Evolutionary conservation across 2,329 filamentous ascomycete genomes (phyloP), one percentile per base, ranked within the genome.

Genomic region (Neopestalotiopsis sp.): DNA sequence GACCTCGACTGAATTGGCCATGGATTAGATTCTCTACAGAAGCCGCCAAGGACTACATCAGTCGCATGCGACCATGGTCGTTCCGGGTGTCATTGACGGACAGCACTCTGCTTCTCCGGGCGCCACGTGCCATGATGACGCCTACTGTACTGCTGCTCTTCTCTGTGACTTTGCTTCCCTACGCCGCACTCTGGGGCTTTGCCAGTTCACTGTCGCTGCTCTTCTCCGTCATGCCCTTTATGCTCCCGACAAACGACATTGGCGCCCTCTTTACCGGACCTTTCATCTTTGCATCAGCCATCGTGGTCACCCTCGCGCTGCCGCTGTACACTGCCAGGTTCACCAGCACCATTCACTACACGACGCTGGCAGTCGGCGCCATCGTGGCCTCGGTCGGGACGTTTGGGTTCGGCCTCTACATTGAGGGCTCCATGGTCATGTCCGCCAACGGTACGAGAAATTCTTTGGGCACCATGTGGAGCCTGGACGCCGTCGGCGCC

Each of bases 121-220:
- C 80, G 0, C 80, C 85, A 0, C 81, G 85, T 5, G 85, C 86
- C 7, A 76, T 86, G 65, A 71, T 80, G 14, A 84, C 87, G 0
- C 87, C 87, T 1, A 87, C 85, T 0, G 85, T 85, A 0, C 66
- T 81, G 14, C 79, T 89, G 1, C 79, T 87, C 14, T 82, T 84
- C 30, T 68, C 83, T 5, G 76, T 83, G 1, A 82, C 85, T 0
- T 74, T 84, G 30, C 77, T 89, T 1, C 84, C 87, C 0, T 76
- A 81, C 58, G 80, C 81, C 12, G 76, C 81, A 0, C 79, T 89
- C 10, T 88, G 87, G 83, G 83, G 84, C 12, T 68, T 87, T 9
- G 72, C 82, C 0, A 74, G 79, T 28, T 84, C 83, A 0, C 74
- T 89, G 14, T 83, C 85, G 5, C 77, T 86, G 3, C 75, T 89